Evolutionary conservation across 2,329 filamentous ascomycete species (phyloP), one percentile per base, ranked within the genome.

Genomic region (Aspergillus pseudonomiae): DNA sequence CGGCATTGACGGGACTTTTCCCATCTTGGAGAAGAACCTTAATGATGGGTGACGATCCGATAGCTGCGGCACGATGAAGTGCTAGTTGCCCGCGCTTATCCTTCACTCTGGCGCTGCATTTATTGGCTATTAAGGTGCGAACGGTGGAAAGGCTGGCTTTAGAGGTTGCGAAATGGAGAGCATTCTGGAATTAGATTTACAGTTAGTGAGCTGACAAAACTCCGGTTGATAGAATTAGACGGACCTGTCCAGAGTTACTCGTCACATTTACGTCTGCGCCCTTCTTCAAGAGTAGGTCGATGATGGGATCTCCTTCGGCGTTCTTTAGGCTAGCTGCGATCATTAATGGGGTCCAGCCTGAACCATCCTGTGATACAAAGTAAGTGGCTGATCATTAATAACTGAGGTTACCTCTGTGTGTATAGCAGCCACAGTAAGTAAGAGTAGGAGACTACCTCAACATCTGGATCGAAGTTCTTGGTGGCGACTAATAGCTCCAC

Each of bases 71-170:
- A 21, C 95, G 88, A 78, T 99, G 96, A 30, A 99, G 85, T 7
- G 96, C 86, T 62, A 97, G 88, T 75, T 97, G 94, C n/a, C 92
- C 92, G 34, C 93, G 87, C 73, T 88, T 91, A 75, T 99, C 95
- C 67, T 92, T 92, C 2, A 94, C 85, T 30, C 94, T 84, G 1
- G 93, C 87, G 5, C 90, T 93, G 14, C 93, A 94, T 63, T 91
- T 90, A 70, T 88, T 84, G 21, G 86, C 84, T 45, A 99, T 80
- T n/a, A 99, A 86, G 63, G 88, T 88, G 56, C 89, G 89, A 30
- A 93, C 93, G 7, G 91, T 84, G 67, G 96, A 92, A 52, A 97
- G 82, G 74, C 96, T 94, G 72, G 88, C 88, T 79, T 99, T 99
- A 36, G 93, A 97, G 16, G 92, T 90, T 56, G 93, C 89, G 75